Percentiles rank a stretch among this genome's conserved stretches.
phyloP scores from a whole-genome alignment of 805 yeast species.

The Wickerhamiella parazyma region DNA sequence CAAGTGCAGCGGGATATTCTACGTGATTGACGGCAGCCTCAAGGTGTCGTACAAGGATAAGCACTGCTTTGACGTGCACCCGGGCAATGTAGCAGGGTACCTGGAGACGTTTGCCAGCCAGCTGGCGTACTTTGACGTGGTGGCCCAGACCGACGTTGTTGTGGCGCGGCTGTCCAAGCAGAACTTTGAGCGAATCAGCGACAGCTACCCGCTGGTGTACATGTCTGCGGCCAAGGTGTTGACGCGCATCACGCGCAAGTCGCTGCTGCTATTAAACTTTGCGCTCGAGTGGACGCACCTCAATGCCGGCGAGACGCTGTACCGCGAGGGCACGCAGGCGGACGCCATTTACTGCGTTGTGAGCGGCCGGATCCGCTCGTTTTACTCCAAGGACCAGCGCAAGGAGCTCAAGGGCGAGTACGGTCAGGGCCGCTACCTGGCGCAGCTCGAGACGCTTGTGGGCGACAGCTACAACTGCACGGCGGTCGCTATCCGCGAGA shows the following conservation, averaged over 20 bases:
- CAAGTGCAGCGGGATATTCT: constrained; percentile 60
- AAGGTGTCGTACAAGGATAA: constrained; percentile 41
- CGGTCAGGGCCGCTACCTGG: constrained; percentile 90
- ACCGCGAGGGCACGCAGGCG: constrained; percentile 72
- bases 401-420: constrained; percentile 47
- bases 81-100: constrained; percentile 84
- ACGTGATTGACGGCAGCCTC: constrained; percentile 63
- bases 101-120: constrained; percentile 68
- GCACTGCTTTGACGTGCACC: constrained; percentile 40
- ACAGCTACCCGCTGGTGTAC: constrained; percentile 61
- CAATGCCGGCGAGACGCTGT: constrained; percentile 71
- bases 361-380: constrained; percentile 74
- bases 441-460: constrained; percentile 86
- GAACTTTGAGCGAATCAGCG: constrained; percentile 52
- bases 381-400: constrained; percentile 19
- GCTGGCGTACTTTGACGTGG: constrained; percentile 59
- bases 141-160: constrained; percentile 46
- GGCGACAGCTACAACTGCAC: constrained; percentile 53
- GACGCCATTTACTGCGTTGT: constrained; percentile 82
- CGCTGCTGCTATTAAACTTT: constrained; percentile 43
- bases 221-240: constrained; percentile 65
- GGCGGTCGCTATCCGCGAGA: constrained; percentile 73
- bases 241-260: constrained; percentile 40
- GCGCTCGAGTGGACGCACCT: constrained; percentile 92
- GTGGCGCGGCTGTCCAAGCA: constrained; percentile 59